Conservation (phyloP, 2,329 filamentous ascomycete species). For the Xylariaceae sp. region DNA sequence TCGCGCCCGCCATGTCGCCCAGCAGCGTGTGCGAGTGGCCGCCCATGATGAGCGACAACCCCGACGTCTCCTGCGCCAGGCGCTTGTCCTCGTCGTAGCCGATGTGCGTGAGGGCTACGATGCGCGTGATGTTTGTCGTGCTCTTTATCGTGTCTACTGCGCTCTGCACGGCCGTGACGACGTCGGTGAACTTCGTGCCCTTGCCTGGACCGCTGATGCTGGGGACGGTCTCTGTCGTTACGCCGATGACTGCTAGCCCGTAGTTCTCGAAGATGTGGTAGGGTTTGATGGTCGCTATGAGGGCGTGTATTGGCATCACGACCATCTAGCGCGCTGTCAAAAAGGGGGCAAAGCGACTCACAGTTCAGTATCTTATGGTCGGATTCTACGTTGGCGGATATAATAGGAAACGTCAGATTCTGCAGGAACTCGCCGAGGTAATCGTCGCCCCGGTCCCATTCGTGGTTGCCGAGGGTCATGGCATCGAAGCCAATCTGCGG, state of each 20-base stretch:
- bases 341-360: neutral
- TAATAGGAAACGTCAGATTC: conserved; percentile 61
- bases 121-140: conserved; percentile 59
- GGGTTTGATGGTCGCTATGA: conserved; percentile 54
- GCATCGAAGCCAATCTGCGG: conserved; percentile 57
- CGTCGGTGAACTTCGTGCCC: conserved; percentile 55
- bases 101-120: conserved; percentile 64
- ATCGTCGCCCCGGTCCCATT: conserved; percentile 63
- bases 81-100: conserved; percentile 61
- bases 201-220: conserved; percentile 56
- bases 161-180: conserved; percentile 54
- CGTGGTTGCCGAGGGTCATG: conserved; percentile 65
- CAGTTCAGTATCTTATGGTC: conserved; percentile 54
- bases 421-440: conserved; percentile 57
- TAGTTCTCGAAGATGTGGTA: conserved; percentile 62
- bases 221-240: conserved; percentile 57
- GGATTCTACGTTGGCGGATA: conserved; percentile 61
- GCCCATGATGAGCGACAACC: conserved; percentile 62
- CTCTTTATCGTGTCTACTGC: conserved; percentile 58
- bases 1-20: conserved; percentile 54
- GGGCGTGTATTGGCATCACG: neutral
- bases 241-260: conserved; percentile 59
- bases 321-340: neutral
- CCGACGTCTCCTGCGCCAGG: conserved; percentile 55
- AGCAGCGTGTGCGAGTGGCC: conserved; percentile 45